These are phyloP conservation scores for Backusella liffmaniae DNA, from an alignment of 192 early-diverging fungal species.

Conservation along the genomic window DNA sequence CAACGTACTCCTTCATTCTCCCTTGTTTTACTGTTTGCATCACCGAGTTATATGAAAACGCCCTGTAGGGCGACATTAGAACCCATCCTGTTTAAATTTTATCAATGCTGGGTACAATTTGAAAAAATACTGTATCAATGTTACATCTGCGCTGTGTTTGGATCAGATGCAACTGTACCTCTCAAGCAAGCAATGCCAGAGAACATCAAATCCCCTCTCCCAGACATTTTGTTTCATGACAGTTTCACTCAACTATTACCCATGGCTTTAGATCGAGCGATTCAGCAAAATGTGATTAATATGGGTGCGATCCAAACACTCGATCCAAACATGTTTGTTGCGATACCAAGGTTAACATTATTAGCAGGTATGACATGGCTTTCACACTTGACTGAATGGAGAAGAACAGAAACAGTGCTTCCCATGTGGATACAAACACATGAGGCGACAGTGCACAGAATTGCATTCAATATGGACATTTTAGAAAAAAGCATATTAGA, in stretches of 20 bases:
- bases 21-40: background rate
- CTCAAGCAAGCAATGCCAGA: background rate
- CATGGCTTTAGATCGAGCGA: conserved; percentile 2
- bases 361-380: conserved; percentile 17
- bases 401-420: background rate
- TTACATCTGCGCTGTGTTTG: conserved; percentile 11
- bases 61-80: background rate
- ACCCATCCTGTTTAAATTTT: background rate
- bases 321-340: conserved; percentile 10
- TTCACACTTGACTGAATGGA: conserved; percentile 8
- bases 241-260: conserved; percentile 13
- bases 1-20: background rate
- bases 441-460: background rate
- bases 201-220: background rate
- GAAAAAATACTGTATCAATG: conserved; percentile 13
- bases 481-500: background rate
- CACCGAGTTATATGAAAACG: background rate
- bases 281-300: background rate
- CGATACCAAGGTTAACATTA: background rate
- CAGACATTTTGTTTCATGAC: conserved; percentile 1
- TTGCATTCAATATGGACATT: background rate
- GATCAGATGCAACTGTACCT: conserved; percentile 5
- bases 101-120: background rate
- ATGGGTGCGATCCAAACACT: conserved; percentile 1
- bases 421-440: conserved; percentile 1